Percentiles rank a stretch among this genome's conserved stretches.
These are phyloP conservation scores for Schizothecium vesticola DNA, from an alignment of 495 filamentous ascomycete genomes.

Conservation along the genomic window DNA sequence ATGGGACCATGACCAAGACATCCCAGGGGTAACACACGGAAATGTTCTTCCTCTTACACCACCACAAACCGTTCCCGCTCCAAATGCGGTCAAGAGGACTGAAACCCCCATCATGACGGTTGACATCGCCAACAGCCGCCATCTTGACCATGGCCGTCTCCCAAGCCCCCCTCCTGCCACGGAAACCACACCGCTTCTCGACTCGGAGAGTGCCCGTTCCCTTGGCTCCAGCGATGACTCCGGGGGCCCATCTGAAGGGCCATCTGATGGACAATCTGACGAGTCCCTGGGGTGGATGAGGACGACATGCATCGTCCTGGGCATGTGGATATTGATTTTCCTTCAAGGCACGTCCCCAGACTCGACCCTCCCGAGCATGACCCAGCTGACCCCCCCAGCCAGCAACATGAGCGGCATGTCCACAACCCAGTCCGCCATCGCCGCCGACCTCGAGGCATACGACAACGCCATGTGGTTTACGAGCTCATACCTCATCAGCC, in stretches of 20 bases:
- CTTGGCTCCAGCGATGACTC: constrained; percentile 16
- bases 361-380: no score
- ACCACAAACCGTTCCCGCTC: not conserved
- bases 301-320: constrained; percentile 30
- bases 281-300: constrained; percentile 17
- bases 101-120: not conserved
- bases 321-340: constrained; percentile 43
- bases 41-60: not conserved
- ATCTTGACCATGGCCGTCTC: not conserved
- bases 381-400: constrained; percentile 34
- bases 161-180: constrained; percentile 19
- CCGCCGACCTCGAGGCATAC: constrained; percentile 65
- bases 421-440: constrained; percentile 68
- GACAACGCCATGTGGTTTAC: constrained; percentile 70
- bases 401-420: constrained; percentile 71
- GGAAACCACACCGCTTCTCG: constrained; percentile 37
- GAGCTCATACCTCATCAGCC: constrained; percentile 64
- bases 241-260: not conserved
- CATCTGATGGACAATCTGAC: not conserved
- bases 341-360: constrained; percentile 28
- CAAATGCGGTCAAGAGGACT: not conserved
- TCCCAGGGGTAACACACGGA: not conserved
- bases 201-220: constrained; percentile 26
- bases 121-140: not conserved
- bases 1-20: not conserved